Evolutionary conservation across 768 basidiomycete species (phyloP).

Genomic region (Amanita muscaria): DNA sequence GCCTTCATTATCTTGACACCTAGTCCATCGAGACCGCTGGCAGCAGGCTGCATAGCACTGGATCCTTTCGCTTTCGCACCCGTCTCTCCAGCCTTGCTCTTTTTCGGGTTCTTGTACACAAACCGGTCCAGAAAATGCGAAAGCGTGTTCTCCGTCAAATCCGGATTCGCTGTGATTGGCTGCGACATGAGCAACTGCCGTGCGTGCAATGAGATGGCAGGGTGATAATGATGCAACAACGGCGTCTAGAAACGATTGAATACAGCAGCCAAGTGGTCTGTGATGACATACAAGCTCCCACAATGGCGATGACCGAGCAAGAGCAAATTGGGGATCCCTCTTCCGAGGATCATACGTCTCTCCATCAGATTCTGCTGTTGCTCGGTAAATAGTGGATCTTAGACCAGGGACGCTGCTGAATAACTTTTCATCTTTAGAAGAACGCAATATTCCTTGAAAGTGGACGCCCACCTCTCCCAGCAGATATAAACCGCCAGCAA

Average conservation of each 20-base stretch:
- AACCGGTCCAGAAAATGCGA: slow-evolving; percentile 95
- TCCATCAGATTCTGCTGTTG: slow-evolving; percentile 16
- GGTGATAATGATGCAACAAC: slow-evolving; percentile 82
- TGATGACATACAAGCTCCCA: slow-evolving; percentile 76
- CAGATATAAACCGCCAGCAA: slow-evolving; percentile 81
- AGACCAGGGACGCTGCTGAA: slow-evolving; percentile 35
- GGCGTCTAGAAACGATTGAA: slow-evolving; percentile 43
- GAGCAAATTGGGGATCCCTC: slow-evolving; percentile 81
- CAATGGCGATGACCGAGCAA: slow-evolving; percentile 69
- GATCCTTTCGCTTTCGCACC: slow-evolving; percentile 53
- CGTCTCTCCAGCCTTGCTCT: slow-evolving; percentile 28
- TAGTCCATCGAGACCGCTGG: slow-evolving; percentile 47
- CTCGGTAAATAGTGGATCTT: slow-evolving; percentile 28
- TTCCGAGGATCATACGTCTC: slow-evolving; percentile 77
- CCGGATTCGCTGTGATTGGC: slow-evolving; percentile 73
- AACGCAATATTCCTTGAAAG: background rate
- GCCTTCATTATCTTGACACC: slow-evolving; percentile 69
- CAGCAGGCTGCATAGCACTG: slow-evolving; percentile 94
- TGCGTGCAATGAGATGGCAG: slow-evolving; percentile 79
- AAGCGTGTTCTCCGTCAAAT: slow-evolving; percentile 88
- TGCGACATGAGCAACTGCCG: slow-evolving; percentile 66
- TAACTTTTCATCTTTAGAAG: slow-evolving; percentile 20
- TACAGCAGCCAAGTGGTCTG: background rate
- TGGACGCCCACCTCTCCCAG: slow-evolving; percentile 66
- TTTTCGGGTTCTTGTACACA: slow-evolving; percentile 95